Evolutionary conservation across 2,329 filamentous ascomycete species (phyloP).

Genomic region (Pseudogymnoascus sp.): DNA sequence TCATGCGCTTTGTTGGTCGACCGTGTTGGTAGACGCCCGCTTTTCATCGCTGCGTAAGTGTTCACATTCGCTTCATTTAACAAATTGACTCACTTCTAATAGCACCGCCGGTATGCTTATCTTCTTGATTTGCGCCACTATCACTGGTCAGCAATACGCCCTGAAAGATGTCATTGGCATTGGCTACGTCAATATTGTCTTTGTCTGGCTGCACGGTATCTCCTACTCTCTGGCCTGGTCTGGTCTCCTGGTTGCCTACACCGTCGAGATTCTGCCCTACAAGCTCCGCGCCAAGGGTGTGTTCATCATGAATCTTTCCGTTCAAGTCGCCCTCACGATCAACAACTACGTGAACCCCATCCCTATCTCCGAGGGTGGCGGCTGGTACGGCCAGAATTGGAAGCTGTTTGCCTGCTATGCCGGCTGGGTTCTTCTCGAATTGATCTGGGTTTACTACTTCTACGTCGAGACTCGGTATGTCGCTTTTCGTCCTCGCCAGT

Average conservation of each 20-base stretch:
- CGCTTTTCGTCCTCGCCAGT: background rate
- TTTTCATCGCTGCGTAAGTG: slow-evolving; percentile 35
- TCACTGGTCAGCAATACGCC: slow-evolving; percentile 35
- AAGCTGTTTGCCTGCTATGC: background rate
- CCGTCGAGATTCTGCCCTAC: slow-evolving; percentile 12
- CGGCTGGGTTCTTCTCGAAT: slow-evolving; percentile 48
- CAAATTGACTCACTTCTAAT: slow-evolving; percentile 9
- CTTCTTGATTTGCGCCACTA: slow-evolving; percentile 41
- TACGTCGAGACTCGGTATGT: slow-evolving; percentile 54
- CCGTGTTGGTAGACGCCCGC: slow-evolving; percentile 43
- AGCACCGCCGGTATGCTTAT: slow-evolving; percentile 29
- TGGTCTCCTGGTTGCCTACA: slow-evolving; percentile 40
- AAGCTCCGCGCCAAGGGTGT: slow-evolving; percentile 8
- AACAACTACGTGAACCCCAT: slow-evolving; percentile 30
- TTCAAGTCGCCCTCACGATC: slow-evolving; percentile 17
- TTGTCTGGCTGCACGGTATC: slow-evolving; percentile 39
- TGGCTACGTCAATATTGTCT: slow-evolving; percentile 31
- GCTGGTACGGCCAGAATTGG: background rate
- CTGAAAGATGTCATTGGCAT: slow-evolving; percentile 20
- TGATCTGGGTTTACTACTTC: slow-evolving; percentile 56
- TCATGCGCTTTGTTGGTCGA: slow-evolving; percentile 44
- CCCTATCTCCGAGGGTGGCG: slow-evolving; percentile 17
- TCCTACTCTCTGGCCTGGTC: slow-evolving; percentile 47
- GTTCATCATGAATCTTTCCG: slow-evolving; percentile 13
- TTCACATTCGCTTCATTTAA: background rate